These are phyloP conservation scores for Syzygium grande DNA, from an alignment of 345 rosid genomes.

Conservation along the genomic window DNA sequence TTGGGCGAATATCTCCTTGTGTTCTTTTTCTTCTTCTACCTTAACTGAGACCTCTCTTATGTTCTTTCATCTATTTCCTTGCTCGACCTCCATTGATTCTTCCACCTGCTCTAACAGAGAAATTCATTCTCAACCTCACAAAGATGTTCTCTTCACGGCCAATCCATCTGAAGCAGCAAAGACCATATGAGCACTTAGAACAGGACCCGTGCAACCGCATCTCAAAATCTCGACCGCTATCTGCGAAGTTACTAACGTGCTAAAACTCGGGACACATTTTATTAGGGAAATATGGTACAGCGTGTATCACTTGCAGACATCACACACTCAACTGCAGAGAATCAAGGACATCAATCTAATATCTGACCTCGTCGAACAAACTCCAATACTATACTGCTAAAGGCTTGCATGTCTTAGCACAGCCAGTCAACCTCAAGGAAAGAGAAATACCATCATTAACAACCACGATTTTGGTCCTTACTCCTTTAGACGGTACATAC, in stretches of 20 bases:
- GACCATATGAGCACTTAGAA: not conserved
- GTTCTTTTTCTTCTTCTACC: not conserved
- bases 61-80: not conserved
- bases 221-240: fast-evolving
- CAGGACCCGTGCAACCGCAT: fast-evolving
- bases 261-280: not conserved
- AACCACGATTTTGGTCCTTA: no score
- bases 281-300: not conserved
- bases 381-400: not conserved
- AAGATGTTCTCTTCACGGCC: not conserved
- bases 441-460: no score
- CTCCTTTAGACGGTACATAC: no score
- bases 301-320: not conserved
- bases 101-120: not conserved
- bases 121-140: not conserved
- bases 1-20: not conserved
- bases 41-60: no score
- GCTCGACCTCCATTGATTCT: not conserved
- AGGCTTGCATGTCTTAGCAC: no score
- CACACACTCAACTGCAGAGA: not conserved
- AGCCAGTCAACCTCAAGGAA: no score
- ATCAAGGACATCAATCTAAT: not conserved
- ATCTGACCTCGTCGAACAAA: not conserved
- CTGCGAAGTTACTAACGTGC: not conserved
- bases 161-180: not conserved